Evolutionary conservation across 2,329 filamentous ascomycete genomes (phyloP).

Genomic region (Didymella lethalis): DNA sequence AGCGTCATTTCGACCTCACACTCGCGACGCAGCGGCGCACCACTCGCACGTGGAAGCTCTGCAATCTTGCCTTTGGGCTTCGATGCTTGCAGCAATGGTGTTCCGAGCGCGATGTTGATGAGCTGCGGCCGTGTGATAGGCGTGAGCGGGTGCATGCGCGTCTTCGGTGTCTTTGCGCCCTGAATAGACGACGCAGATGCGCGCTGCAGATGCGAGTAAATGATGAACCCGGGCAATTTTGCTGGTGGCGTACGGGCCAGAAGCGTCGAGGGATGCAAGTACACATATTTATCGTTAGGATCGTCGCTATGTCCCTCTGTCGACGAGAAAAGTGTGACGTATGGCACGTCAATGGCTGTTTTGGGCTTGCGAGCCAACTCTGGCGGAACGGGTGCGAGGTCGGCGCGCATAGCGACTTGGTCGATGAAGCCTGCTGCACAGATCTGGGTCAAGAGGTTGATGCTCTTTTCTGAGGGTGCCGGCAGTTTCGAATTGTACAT

Average conservation of each 20-base stretch:
- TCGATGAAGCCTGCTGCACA: slow-evolving; percentile 92
- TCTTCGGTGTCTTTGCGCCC: slow-evolving; percentile 61
- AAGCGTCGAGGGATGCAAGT: slow-evolving; percentile 84
- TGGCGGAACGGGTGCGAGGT: slow-evolving; percentile 75
- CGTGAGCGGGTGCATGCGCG: slow-evolving; percentile 87
- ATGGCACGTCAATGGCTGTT: slow-evolving; percentile 91
- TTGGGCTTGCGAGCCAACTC: slow-evolving; percentile 68
- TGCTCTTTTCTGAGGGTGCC: slow-evolving; percentile 68
- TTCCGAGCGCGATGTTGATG: slow-evolving; percentile 80
- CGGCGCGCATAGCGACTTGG: slow-evolving; percentile 89
- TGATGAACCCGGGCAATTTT: slow-evolving; percentile 79
- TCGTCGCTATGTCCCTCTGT: slow-evolving; percentile 54
- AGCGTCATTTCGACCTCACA: slow-evolving; percentile 85
- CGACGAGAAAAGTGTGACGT: slow-evolving; percentile 81
- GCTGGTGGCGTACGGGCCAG: slow-evolving; percentile 66
- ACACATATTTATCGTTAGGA: slow-evolving; percentile 73
- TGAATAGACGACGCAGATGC: slow-evolving; percentile 58
- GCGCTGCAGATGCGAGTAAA: slow-evolving; percentile 86
- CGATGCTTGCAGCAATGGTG: slow-evolving; percentile 81
- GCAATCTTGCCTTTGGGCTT: slow-evolving; percentile 89
- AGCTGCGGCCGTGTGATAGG: slow-evolving; percentile 79
- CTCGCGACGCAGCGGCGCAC: slow-evolving; percentile 66
- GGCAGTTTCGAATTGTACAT: slow-evolving; percentile 61
- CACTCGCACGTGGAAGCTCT: slow-evolving; percentile 50
- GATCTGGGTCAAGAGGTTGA: slow-evolving; percentile 87